A percentile compares a stretch with the other conserved stretches of the same genome.
These are phyloP conservation scores for Rhizophagus sp. DNA, from an alignment of 192 early-diverging fungal genomes.

Conservation along the genomic window DNA sequence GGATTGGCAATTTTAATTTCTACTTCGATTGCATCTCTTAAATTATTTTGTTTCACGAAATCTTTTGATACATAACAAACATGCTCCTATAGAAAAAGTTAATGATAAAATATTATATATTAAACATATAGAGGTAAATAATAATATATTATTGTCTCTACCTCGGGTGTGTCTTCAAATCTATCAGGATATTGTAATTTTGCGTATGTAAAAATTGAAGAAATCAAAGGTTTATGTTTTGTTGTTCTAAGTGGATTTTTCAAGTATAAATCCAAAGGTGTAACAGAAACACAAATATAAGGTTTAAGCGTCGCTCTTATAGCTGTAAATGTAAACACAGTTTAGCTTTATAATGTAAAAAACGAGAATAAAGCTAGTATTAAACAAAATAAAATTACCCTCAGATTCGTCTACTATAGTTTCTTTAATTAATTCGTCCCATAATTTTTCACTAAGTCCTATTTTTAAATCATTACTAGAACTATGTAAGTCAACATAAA, in stretches of 20 bases:
- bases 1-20: conserved; percentile 41
- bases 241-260: background rate
- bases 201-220: conserved; percentile 4
- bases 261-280: background rate
- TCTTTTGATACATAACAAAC: conserved; percentile 17
- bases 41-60: conserved; percentile 19
- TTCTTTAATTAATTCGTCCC: conserved; percentile 16
- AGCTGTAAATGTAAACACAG: background rate
- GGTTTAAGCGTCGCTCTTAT: background rate
- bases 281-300: background rate
- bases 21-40: conserved; percentile 13
- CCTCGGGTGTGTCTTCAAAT: background rate
- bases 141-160: background rate
- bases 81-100: conserved; percentile 10
- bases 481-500: background rate
- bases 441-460: conserved; percentile 12
- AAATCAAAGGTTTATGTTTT: background rate
- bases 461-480: background rate
- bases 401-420: background rate
- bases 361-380: background rate
- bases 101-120: background rate
- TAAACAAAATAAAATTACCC: background rate
- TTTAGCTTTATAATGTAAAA: background rate
- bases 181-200: background rate
- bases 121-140: background rate